Percentiles rank a stretch among this genome's conserved stretches.
Conservation (phyloP, 305 asterid species). For the Withania somnifera region DNA sequence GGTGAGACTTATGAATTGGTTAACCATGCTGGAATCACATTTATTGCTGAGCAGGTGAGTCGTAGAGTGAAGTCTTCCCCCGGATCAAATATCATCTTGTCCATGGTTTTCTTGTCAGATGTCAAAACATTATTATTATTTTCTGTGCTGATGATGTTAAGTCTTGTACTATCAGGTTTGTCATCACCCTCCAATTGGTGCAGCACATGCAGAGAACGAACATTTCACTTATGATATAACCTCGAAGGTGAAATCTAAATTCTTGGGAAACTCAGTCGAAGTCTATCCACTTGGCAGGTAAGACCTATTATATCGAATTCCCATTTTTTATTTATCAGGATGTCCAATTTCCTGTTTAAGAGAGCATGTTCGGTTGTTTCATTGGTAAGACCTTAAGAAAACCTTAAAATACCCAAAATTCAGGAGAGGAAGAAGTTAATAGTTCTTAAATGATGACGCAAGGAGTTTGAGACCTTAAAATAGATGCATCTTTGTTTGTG, state of each 20-base stretch:
- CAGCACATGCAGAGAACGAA: conserved; percentile 51
- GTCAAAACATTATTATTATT: background rate
- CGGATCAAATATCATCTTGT: background rate
- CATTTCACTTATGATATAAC: conserved; percentile 47
- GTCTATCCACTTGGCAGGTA: conserved; percentile 61
- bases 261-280: conserved; percentile 50
- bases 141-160: background rate
- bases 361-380: background rate
- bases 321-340: background rate
- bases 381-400: background rate
- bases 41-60: conserved; percentile 50
- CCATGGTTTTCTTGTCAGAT: background rate
- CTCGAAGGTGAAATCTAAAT: conserved; percentile 52
- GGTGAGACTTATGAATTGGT: conserved; percentile 56
- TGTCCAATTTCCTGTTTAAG: background rate
- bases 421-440: background rate
- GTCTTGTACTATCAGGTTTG: conserved; percentile 31
- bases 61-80: background rate
- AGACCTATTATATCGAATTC: background rate
- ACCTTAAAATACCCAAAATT: background rate
- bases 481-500: background rate
- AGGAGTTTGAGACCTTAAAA: background rate
- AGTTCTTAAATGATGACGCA: too few relatives aligned
- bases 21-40: conserved; percentile 51
- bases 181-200: conserved; percentile 63